These are phyloP conservation scores for Camelina sativa DNA, from an alignment of 345 rosid species.

Conservation along the genomic window DNA sequence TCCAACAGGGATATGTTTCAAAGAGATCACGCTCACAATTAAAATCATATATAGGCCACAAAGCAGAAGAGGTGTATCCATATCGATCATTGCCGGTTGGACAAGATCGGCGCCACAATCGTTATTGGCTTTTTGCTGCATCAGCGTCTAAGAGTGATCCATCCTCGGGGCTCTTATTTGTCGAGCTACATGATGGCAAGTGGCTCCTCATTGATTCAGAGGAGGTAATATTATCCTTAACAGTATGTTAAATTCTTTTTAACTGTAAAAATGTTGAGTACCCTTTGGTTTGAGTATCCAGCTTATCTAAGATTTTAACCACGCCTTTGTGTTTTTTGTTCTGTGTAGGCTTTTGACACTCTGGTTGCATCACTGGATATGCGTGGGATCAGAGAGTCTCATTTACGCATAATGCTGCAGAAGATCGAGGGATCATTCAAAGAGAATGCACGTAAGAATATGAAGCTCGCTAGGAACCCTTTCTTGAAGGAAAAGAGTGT, in stretches of 20 bases:
- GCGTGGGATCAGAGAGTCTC: constrained; percentile 96
- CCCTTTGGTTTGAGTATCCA: neutral
- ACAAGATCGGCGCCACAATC: constrained; percentile 94
- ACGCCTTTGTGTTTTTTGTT: constrained; percentile 20
- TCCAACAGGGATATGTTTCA: constrained; percentile 71
- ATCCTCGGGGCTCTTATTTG: constrained; percentile 86
- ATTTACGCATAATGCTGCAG: constrained; percentile 86
- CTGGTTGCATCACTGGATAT: constrained; percentile 77
- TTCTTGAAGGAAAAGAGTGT: constrained; percentile 43
- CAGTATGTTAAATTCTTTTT: neutral
- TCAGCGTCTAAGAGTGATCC: constrained; percentile 91
- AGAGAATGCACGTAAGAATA: constrained; percentile 55
- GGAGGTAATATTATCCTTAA: constrained; percentile 59
- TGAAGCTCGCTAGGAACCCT: constrained; percentile 40
- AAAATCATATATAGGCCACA: constrained; percentile 87
- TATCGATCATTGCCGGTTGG: constrained; percentile 98
- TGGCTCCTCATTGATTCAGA: constrained; percentile 93
- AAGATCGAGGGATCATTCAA: constrained; percentile 81
- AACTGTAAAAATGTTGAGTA: neutral
- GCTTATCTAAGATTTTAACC: constrained; percentile 23
- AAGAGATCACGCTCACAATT: constrained; percentile 86
- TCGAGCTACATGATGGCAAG: constrained; percentile 72
- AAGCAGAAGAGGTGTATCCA: constrained; percentile 90
- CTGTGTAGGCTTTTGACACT: constrained; percentile 81
- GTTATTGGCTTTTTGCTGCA: constrained; percentile 96